These are phyloP conservation scores for Zychaea mexicana DNA, from an alignment of 371 early-diverging fungal species.

Conservation along the genomic window DNA sequence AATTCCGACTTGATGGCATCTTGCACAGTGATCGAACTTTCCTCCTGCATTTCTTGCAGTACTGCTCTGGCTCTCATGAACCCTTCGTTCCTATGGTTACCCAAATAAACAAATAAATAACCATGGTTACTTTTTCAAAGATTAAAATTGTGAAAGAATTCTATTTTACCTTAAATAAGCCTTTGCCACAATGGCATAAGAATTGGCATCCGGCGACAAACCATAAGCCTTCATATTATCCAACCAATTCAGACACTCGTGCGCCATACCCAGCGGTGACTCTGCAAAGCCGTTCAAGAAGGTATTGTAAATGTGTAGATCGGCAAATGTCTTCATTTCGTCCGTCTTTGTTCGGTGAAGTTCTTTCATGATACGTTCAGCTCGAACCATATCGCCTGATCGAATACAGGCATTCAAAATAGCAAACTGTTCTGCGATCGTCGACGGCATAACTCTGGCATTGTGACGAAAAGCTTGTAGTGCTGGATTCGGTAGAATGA, in stretches of 20 bases:
- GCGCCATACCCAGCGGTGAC: constrained; percentile 46
- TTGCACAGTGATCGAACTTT: constrained; percentile 33
- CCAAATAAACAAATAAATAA: too few species aligned
- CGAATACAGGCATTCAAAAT: constrained; percentile 77
- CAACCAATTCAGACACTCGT: constrained; percentile 79
- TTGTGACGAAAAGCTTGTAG: constrained; percentile 26
- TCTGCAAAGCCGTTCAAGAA: constrained; percentile 79
- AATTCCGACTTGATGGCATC: constrained; percentile 46
- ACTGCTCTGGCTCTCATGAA: constrained; percentile 59
- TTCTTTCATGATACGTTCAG: constrained; percentile 75
- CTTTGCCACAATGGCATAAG: constrained; percentile 46
- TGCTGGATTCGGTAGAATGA: constrained; percentile 46
- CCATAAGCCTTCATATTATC: constrained; percentile 39
- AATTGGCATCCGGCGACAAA: constrained; percentile 24
- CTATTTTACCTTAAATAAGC: constrained; percentile 75
- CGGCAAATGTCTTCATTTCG: constrained; percentile 72
- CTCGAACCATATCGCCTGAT: constrained; percentile 75
- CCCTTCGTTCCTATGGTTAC: background rate
- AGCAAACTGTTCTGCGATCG: constrained; percentile 50
- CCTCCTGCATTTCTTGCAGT: constrained; percentile 68
- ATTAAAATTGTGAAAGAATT: too few species aligned
- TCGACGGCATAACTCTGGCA: constrained; percentile 38
- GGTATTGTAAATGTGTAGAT: constrained; percentile 79
- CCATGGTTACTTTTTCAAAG: too few species aligned
- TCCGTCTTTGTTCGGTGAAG: constrained; percentile 63